A percentile compares a stretch with the other conserved stretches of the same genome.
phyloP scores from a whole-genome alignment of 352 stramenopile species.

The Globisporangium spinosum region DNA sequence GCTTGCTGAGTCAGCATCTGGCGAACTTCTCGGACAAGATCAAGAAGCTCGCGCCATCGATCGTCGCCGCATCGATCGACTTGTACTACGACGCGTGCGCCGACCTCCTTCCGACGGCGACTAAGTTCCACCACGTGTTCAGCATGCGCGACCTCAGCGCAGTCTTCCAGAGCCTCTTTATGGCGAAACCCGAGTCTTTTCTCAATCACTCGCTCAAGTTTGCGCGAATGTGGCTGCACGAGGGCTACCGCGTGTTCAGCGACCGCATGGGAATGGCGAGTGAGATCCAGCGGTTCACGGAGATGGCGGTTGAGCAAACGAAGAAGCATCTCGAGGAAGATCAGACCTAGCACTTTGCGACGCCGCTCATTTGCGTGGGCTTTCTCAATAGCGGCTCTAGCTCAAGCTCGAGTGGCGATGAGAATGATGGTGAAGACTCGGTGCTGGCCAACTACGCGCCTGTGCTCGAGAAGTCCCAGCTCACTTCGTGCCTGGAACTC shows the following conservation, averaged over 20 bases:
- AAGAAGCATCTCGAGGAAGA: slow-evolving; percentile 89
- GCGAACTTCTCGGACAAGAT: slow-evolving; percentile 75
- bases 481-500: slow-evolving; percentile 50
- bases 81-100: slow-evolving; percentile 67
- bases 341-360: slow-evolving; percentile 59
- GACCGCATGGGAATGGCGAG: slow-evolving; percentile 79
- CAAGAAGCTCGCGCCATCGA: slow-evolving; percentile 50
- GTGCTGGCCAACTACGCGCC: slow-evolving; percentile 40
- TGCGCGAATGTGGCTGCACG: slow-evolving; percentile 88
- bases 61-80: slow-evolving; percentile 83
- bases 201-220: slow-evolving; percentile 59
- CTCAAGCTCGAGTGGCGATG: slow-evolving; percentile 3
- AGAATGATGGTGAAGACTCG: slow-evolving; percentile 6
- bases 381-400: slow-evolving; percentile 33
- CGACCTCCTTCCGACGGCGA: slow-evolving; percentile 87
- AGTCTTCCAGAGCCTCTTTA: slow-evolving; percentile 85
- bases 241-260: slow-evolving; percentile 90
- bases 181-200: slow-evolving; percentile 59
- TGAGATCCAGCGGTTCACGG: slow-evolving; percentile 77
- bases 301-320: slow-evolving; percentile 80
- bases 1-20: slow-evolving; percentile 62
- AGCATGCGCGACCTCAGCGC: slow-evolving; percentile 87
- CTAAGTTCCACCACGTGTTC: slow-evolving; percentile 93
- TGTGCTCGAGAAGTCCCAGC: slow-evolving; percentile 45
- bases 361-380: slow-evolving; percentile 67